phyloP scores from a whole-genome alignment of 108 stramenopile genomes.

The Cyclotella sp. region DNA sequence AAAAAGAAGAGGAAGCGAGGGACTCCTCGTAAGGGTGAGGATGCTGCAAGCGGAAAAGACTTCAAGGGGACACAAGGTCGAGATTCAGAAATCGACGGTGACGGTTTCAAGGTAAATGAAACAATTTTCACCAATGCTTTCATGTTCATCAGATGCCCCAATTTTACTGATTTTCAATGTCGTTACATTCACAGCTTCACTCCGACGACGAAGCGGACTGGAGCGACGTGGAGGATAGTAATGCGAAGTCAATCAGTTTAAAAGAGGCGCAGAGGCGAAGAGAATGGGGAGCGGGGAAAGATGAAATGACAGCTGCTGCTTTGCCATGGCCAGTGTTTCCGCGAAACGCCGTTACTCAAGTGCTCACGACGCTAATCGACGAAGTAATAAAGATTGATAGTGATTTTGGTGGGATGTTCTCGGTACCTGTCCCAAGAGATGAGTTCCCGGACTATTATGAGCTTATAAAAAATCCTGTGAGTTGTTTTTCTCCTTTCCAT shows the following conservation, averaged over 20 bases:
- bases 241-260: conserved; percentile 68
- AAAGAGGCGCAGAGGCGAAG: conserved; percentile 84
- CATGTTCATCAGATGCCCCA: too few species aligned
- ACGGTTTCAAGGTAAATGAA: conserved; percentile 57
- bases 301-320: conserved; percentile 77
- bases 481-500: background rate
- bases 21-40: conserved; percentile 53
- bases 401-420: conserved; percentile 75
- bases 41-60: conserved; percentile 21
- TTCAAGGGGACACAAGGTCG: conserved; percentile 24
- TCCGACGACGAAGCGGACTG: conserved; percentile 87
- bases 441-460: conserved; percentile 92
- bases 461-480: conserved; percentile 67
- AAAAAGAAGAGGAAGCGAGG: conserved; percentile 66
- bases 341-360: conserved; percentile 61
- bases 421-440: conserved; percentile 78
- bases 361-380: conserved; percentile 74
- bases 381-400: conserved; percentile 79
- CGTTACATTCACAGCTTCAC: conserved; percentile 36
- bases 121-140: too few species aligned
- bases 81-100: conserved; percentile 53
- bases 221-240: conserved; percentile 70
- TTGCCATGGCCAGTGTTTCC: conserved; percentile 88
- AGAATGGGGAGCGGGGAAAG: conserved; percentile 81
- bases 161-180: background rate